These are phyloP conservation scores for Lecanosticta acicola DNA, from an alignment of 2,329 filamentous ascomycete species.

Conservation along the genomic window DNA sequence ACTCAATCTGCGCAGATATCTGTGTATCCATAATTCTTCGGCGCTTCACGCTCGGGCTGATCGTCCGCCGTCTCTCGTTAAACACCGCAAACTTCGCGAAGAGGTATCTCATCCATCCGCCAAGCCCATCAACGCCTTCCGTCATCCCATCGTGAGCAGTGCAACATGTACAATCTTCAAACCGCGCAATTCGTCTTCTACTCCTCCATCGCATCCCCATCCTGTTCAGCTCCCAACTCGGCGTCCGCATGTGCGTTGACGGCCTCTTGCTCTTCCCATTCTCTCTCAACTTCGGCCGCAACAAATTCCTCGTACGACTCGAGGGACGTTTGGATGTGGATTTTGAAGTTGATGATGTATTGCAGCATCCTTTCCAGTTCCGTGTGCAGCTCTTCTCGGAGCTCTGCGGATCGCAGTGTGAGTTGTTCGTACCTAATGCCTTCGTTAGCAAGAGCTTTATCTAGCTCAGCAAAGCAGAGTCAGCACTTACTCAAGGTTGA, in stretches of 20 bases:
- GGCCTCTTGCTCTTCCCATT: constrained; percentile 48
- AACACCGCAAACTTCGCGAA: too few relatives aligned
- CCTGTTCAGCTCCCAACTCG: constrained; percentile 4
- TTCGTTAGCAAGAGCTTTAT: constrained; percentile 2
- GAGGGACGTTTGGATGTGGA: constrained; percentile 86
- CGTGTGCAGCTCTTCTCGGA: constrained; percentile 96
- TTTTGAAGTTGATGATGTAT: constrained; percentile 97
- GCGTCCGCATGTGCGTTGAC: constrained; percentile 20
- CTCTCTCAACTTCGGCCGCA: constrained; percentile 76
- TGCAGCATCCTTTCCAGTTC: constrained; percentile 95
- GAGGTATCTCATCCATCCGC: background rate
- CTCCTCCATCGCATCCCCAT: constrained; percentile 15
- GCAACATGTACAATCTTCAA: too few relatives aligned
- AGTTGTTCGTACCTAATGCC: constrained; percentile 79
- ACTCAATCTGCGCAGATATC: too few relatives aligned
- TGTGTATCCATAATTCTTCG: too few relatives aligned
- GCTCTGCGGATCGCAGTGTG: constrained; percentile 71
- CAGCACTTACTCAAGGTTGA: constrained; percentile 78
- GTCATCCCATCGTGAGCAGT: background rate
- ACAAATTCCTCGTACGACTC: constrained; percentile 95
- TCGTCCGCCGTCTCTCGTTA: too few relatives aligned
- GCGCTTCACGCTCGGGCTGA: too few relatives aligned
- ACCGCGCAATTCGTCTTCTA: too few relatives aligned
- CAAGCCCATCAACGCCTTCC: background rate
- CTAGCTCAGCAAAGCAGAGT: background rate